Evolutionary conservation across 208 protist genomes (phyloP).

Genomic region (Balamuthia mandrillaris): DNA sequence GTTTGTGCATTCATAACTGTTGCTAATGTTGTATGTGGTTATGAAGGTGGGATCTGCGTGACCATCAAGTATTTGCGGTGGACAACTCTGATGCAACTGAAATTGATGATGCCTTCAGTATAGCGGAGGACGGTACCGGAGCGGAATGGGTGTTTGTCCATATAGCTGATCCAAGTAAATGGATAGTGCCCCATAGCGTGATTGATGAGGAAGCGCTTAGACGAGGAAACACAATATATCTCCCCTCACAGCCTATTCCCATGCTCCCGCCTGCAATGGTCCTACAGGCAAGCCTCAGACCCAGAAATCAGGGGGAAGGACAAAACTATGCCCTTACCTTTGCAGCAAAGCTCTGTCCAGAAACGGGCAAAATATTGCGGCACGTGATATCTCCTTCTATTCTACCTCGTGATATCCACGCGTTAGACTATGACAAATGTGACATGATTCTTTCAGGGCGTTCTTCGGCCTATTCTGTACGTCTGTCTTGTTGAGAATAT

Average conservation of each 20-base stretch:
- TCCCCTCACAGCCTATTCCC: no score
- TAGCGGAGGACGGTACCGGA: not conserved
- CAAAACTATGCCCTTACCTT: not conserved
- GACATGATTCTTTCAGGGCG: not conserved
- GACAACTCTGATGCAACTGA: not conserved
- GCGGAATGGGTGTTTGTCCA: not conserved
- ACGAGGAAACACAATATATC: no score
- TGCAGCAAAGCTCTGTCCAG: not conserved
- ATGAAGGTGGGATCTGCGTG: not conserved
- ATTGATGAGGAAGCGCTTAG: no score
- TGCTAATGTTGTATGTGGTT: no score
- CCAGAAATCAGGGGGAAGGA: no score
- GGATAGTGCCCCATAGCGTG: no score
- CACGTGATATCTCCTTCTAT: no score
- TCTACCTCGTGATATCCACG: no score
- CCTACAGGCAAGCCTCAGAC: no score
- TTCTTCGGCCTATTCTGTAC: not conserved
- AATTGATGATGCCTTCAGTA: slow-evolving; percentile 3
- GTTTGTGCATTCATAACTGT: no score
- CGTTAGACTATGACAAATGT: not conserved
- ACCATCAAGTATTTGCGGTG: not conserved
- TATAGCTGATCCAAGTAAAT: slow-evolving; percentile 11
- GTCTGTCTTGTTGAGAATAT: not conserved
- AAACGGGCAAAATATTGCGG: no score
- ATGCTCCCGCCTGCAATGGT: no score